Conservation (phyloP, 73 alveolate species). For the Blepharisma japonicum region DNA sequence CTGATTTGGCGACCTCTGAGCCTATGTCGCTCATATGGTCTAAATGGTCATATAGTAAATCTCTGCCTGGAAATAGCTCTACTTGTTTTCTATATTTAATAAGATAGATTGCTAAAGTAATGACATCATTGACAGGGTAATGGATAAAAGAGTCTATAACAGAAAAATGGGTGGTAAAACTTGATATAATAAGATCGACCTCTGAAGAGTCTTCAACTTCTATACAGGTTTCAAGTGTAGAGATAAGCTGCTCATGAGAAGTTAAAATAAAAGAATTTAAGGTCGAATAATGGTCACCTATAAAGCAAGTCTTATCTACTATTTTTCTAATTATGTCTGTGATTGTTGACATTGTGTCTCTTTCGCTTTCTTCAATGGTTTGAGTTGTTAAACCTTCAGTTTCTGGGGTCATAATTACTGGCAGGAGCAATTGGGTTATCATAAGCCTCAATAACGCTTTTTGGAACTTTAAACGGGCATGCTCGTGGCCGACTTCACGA, state of each 20-base stretch:
- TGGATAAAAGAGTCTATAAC: background rate
- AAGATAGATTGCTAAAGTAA: background rate
- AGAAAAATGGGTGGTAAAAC: background rate
- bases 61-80: slow-evolving; percentile 20
- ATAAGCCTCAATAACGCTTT: background rate
- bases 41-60: background rate
- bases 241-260: background rate
- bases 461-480: background rate
- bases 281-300: background rate
- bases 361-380: background rate
- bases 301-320: background rate
- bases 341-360: background rate
- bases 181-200: slow-evolving; percentile 14
- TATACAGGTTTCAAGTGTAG: slow-evolving; percentile 1
- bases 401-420: slow-evolving; percentile 11
- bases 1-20: slow-evolving; percentile 1
- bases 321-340: background rate
- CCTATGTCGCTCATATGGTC: slow-evolving; percentile 13
- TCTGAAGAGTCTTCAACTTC: slow-evolving; percentile 14
- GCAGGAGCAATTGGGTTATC: slow-evolving; percentile 2
- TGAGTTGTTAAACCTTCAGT: background rate
- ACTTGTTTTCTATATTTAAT: background rate
- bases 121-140: slow-evolving; percentile 4
- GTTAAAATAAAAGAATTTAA: background rate
- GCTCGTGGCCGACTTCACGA: background rate